Evolutionary conservation across 169 alveolate genomes (phyloP), one percentile per base, ranked within the genome.

Genomic region (Plasmodium malariae): DNA sequence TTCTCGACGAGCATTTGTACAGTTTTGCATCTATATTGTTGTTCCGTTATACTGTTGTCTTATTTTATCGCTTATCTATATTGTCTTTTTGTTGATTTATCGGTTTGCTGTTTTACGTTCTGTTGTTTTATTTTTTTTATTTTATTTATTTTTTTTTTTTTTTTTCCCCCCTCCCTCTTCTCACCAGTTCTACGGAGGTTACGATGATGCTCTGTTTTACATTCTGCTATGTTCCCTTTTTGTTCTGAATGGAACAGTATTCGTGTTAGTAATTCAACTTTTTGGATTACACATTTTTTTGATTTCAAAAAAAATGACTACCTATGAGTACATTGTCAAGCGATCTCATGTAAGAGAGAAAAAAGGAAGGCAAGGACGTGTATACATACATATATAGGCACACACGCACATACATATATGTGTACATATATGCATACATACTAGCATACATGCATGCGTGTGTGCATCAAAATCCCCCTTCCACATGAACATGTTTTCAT

Each of bases 261-360:
- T 76, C 28, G 78, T 86, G 9, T 48, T 91, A 2, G 80, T 91
- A 19, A 91, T 92, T 88, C 95, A 93, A 55, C 92, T 93, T 32
- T 78, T 87, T 45, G 89, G 86, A 14, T 88, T 93, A 26, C 95
- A 93, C 54, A 88, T 88, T 40, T 93, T 88, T 49, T 87, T 93
- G 43, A 76, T 71, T 21, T 80, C 89, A 57, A 91, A 91, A 54
- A 86, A 74, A 21, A 63, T 93, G 80, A 93, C 95, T n/a, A 93
- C 95, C 1, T 93, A 90, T 32, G 95, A 93, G 49, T 93, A 93
- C 49, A 89, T 87, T 63, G 78, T 88, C 24, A 88, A 74, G 88
- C 88, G 88, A 48, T 89, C 88, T 12, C 55, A 70, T 19, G 90
- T 78, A 78, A 57, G 73, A 62, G 49, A 9, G 11, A 30, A 9